Percentiles rank a stretch among this genome's conserved stretches.
Conservation (phyloP, 306 rosid species). For the Cotoneaster glaucophyllus region DNA sequence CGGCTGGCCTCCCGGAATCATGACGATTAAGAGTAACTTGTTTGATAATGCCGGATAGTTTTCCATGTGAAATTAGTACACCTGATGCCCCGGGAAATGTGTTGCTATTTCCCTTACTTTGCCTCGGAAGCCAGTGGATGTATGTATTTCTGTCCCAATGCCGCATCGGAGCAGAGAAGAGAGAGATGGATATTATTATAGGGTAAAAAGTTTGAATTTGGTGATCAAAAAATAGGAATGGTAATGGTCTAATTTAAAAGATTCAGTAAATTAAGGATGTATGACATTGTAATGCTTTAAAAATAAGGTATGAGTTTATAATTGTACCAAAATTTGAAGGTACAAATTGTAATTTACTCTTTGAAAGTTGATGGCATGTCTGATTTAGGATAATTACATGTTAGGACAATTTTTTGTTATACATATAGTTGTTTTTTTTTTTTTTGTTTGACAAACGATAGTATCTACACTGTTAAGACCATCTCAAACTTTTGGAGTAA, state of each 20-base stretch:
- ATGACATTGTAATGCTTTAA: too few species aligned
- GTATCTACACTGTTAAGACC: too few species aligned
- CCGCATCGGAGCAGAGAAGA: not conserved
- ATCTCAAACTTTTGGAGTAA: too few species aligned
- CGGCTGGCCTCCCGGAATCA: not conserved
- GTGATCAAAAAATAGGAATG: slow-evolving; percentile 1
- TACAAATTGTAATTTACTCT: too few species aligned
- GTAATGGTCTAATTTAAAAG: not conserved
- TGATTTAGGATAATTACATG: too few species aligned
- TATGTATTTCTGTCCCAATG: not conserved
- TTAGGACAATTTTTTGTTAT: too few species aligned
- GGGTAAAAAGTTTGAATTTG: not conserved
- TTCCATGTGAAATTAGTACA: not conserved
- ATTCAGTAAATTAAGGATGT: not conserved
- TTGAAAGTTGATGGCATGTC: too few species aligned
- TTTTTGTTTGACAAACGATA: too few species aligned
- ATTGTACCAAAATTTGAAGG: too few species aligned
- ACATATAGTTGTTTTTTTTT: too few species aligned
- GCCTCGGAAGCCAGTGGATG: not conserved
- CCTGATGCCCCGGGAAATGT: not conserved
- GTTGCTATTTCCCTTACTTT: not conserved
- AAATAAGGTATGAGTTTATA: too few species aligned
- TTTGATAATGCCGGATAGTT: not conserved
- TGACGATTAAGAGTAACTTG: not conserved
- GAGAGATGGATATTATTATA: not conserved